A percentile compares a stretch with the other conserved stretches of the same genome.
phyloP scores from a whole-genome alignment of 1,139 yeast species.

The Candida albicans region DNA sequence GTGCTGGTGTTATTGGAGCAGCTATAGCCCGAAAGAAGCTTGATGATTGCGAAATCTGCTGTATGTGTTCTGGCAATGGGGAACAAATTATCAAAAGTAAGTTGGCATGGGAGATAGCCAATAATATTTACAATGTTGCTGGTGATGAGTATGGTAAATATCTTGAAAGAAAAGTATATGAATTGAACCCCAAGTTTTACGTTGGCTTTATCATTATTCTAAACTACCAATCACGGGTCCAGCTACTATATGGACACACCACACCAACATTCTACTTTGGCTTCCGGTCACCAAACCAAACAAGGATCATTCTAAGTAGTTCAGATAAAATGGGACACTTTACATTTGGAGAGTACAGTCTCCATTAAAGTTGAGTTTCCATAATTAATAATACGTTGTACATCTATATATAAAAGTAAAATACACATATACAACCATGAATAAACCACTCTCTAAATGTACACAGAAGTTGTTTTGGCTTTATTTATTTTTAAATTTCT shows the following conservation, averaged over 20 bases:
- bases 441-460: slow-evolving; percentile 12
- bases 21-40: slow-evolving; percentile 30
- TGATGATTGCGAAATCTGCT: slow-evolving; percentile 25
- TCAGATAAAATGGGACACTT: slow-evolving; percentile 22
- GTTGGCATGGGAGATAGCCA: slow-evolving; percentile 32
- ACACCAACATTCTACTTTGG: slow-evolving; percentile 49
- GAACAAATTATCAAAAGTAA: slow-evolving; percentile 50
- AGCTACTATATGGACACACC: slow-evolving; percentile 41
- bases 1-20: slow-evolving; percentile 52
- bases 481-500: background rate
- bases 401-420: slow-evolving; percentile 13
- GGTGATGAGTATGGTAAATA: slow-evolving; percentile 13
- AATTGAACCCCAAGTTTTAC: slow-evolving; percentile 17
- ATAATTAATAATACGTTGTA: slow-evolving; percentile 5
- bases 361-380: slow-evolving; percentile 11
- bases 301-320: slow-evolving; percentile 31
- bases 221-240: slow-evolving; percentile 14
- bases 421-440: slow-evolving; percentile 4
- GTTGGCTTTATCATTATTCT: slow-evolving; percentile 35
- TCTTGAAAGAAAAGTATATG: slow-evolving; percentile 13
- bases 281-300: slow-evolving; percentile 18
- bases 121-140: slow-evolving; percentile 9
- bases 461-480: slow-evolving; percentile 14
- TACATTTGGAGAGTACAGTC: slow-evolving; percentile 37
- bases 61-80: slow-evolving; percentile 58